These are phyloP conservation scores for Crataegus laevigata DNA, from an alignment of 306 rosid species.

Conservation along the genomic window DNA sequence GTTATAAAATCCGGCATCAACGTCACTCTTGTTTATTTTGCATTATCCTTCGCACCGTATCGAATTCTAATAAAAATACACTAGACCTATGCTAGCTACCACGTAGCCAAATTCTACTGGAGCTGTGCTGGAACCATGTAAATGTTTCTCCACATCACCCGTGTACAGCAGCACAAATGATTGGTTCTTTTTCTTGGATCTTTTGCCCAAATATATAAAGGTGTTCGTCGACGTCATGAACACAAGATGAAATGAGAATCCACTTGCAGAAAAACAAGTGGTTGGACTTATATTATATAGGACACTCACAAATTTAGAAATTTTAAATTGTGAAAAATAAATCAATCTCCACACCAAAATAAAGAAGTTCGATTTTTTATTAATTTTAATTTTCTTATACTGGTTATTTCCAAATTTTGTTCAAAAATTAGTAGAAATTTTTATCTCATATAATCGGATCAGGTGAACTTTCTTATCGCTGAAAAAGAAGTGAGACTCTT, in stretches of 20 bases:
- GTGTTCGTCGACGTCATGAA: background rate
- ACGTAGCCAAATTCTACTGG: background rate
- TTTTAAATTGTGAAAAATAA: background rate
- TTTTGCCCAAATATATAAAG: background rate
- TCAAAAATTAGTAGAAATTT: background rate
- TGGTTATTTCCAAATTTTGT: background rate
- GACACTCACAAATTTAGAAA: background rate
- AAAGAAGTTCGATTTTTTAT: background rate
- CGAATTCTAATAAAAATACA: too few species aligned
- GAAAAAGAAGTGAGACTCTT: too few species aligned
- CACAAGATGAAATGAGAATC: background rate
- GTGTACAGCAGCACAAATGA: background rate
- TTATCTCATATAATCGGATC: fast-evolving
- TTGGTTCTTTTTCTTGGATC: background rate
- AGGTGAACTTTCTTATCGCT: too few species aligned
- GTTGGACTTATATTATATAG: too few species aligned
- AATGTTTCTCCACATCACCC: background rate
- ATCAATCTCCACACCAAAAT: background rate
- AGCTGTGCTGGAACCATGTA: background rate
- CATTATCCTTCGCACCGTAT: background rate
- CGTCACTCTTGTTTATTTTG: background rate
- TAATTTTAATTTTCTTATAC: background rate
- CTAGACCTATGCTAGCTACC: too few species aligned
- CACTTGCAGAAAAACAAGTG: background rate
- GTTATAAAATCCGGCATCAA: background rate